phyloP scores from a whole-genome alignment of 2,329 filamentous ascomycete species.

The Pseudogymnoascus sp. region DNA sequence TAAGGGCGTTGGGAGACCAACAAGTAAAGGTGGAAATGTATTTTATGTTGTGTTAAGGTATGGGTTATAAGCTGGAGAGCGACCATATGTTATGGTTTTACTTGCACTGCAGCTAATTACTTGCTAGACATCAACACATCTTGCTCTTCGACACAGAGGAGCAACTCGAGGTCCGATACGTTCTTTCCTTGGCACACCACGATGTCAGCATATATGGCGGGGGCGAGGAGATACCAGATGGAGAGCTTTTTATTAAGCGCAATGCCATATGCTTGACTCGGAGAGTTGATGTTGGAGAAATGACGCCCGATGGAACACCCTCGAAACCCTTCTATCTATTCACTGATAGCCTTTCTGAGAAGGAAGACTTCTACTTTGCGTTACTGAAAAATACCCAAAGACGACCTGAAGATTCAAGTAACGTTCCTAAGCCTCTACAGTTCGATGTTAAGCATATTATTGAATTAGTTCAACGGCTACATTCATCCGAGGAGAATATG shows the following conservation, averaged over 20 bases:
- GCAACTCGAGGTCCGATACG: constrained; percentile 90
- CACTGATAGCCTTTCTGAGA: constrained; percentile 89
- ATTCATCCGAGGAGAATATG: constrained; percentile 83
- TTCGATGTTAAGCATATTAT: constrained; percentile 86
- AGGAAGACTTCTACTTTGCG: constrained; percentile 97
- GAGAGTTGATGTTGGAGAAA: constrained; percentile 46
- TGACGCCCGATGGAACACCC: constrained; percentile 45
- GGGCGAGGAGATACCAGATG: constrained; percentile 70
- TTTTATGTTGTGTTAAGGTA: constrained; percentile 89
- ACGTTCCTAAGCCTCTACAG: constrained; percentile 59
- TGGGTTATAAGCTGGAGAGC: constrained; percentile 7
- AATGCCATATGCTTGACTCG: constrained; percentile 80
- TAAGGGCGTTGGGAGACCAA: constrained; percentile 25
- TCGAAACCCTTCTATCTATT: constrained; percentile 90
- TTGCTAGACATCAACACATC: constrained; percentile 72
- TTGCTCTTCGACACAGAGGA: constrained; percentile 97
- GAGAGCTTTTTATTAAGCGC: constrained; percentile 90
- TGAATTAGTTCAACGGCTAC: constrained; percentile 77
- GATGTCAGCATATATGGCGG: constrained; percentile 78
- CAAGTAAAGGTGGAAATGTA: constrained; percentile 67
- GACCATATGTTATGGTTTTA: constrained; percentile 14
- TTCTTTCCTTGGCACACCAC: constrained; percentile 86
- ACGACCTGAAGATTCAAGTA: constrained; percentile 45
- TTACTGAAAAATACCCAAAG: constrained; percentile 77
- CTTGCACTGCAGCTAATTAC: constrained; percentile 13